These are phyloP conservation scores for Tetrahymena elliotti DNA, from an alignment of 73 alveolate genomes.

Conservation along the genomic window DNA sequence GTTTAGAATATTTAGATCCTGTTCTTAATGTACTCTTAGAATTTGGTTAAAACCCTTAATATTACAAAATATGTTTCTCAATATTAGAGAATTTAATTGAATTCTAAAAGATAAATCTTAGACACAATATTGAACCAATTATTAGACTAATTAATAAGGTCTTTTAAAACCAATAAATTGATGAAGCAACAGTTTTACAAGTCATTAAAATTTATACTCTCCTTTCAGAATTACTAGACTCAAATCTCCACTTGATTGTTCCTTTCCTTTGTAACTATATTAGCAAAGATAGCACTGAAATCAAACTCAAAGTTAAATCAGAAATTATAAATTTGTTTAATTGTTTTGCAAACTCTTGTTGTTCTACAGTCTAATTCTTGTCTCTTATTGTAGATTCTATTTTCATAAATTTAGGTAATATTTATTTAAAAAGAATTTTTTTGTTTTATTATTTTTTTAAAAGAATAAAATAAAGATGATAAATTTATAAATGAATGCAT, in stretches of 20 bases:
- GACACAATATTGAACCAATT: conserved; percentile 40
- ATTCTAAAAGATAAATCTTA: conserved; percentile 10
- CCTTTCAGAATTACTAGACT: conserved; percentile 14
- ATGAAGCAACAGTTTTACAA: conserved; percentile 8
- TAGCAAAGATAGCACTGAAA: conserved; percentile 3
- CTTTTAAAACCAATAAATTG: conserved; percentile 9
- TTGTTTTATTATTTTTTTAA: not conserved
- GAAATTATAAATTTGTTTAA: conserved; percentile 27
- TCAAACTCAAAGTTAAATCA: conserved; percentile 3
- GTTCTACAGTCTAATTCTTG: conserved; percentile 29
- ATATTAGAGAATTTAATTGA: conserved; percentile 21
- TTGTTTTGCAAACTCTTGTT: conserved; percentile 8
- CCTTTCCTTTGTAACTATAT: conserved; percentile 37
- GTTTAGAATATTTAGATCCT: conserved; percentile 17
- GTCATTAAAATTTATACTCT: conserved; percentile 12
- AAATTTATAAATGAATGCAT: conserved; percentile 8
- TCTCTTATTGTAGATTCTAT: conserved; percentile 27
- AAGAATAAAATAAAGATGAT: not conserved
- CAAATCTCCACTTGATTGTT: conserved; percentile 25
- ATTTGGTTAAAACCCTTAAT: conserved; percentile 6
- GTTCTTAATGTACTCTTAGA: conserved; percentile 16
- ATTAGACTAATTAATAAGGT: conserved; percentile 26
- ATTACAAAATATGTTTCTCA: conserved; percentile 13
- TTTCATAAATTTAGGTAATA: not conserved
- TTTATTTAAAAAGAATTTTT: not conserved